phyloP scores from a whole-genome alignment of 2,329 filamentous ascomycete genomes.

The Exserohilum rostratum region DNA sequence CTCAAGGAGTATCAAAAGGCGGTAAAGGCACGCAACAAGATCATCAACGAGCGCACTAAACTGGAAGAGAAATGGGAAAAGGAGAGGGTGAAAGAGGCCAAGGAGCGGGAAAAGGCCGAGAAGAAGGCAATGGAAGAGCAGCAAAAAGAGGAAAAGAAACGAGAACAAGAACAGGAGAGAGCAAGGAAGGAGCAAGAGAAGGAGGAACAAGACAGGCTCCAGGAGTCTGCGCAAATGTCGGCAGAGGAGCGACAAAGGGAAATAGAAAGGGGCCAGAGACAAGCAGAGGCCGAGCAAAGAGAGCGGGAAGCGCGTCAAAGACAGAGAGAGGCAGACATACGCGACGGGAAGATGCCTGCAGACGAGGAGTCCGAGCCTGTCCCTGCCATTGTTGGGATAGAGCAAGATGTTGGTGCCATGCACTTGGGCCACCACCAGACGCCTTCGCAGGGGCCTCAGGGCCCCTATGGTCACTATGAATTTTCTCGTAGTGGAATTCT shows the following conservation, averaged over 20 bases:
- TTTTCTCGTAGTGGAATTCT: conserved; percentile 42
- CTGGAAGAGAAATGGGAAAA: conserved; percentile 54
- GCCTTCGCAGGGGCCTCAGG: conserved; percentile 5
- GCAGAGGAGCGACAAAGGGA: conserved; percentile 12
- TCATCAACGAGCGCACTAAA: conserved; percentile 68
- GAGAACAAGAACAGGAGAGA: conserved; percentile 28
- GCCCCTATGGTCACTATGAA: conserved; percentile 35
- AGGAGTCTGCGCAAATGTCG: conserved; percentile 5
- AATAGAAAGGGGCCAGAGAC: conserved; percentile 15
- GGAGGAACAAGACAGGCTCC: conserved; percentile 29
- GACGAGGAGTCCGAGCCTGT: conserved; percentile 12
- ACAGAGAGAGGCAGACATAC: conserved; percentile 12
- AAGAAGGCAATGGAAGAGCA: background rate
- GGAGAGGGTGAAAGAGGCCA: conserved; percentile 32
- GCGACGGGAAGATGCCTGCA: conserved; percentile 10
- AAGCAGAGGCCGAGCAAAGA: conserved; percentile 11
- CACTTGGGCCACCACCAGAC: conserved; percentile 19
- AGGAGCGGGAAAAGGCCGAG: conserved; percentile 34
- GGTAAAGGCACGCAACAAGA: conserved; percentile 69
- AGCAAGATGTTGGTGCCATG: conserved; percentile 33
- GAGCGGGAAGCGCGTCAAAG: conserved; percentile 22
- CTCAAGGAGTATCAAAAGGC: conserved; percentile 70
- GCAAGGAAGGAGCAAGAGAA: conserved; percentile 15
- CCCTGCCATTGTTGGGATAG: conserved; percentile 12
- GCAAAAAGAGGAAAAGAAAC: conserved; percentile 21